Percentiles rank a stretch among this genome's conserved stretches.
phyloP scores from a whole-genome alignment of 2,329 filamentous ascomycete genomes.

The Exophiala xenobiotica region DNA sequence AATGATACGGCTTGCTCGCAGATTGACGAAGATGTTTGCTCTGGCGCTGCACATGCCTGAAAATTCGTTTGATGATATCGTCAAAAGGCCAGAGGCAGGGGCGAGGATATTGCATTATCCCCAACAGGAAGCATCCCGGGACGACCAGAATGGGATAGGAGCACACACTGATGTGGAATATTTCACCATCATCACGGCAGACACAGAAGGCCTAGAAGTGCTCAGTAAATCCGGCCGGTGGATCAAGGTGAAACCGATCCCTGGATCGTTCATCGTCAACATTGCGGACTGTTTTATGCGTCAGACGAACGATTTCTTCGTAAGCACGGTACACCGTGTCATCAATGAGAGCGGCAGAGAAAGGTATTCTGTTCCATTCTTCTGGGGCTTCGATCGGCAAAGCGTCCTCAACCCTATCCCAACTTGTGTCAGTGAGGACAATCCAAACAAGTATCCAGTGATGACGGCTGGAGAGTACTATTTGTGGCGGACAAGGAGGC shows the following conservation, averaged over 20 bases:
- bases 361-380: slow-evolving; percentile 44
- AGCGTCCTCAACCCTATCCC: slow-evolving; percentile 31
- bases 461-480: slow-evolving; percentile 37
- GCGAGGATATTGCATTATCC: slow-evolving; percentile 47
- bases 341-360: slow-evolving; percentile 40
- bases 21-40: slow-evolving; percentile 36
- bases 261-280: slow-evolving; percentile 47
- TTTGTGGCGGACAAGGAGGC: slow-evolving; percentile 17
- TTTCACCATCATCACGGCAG: slow-evolving; percentile 51
- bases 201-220: slow-evolving; percentile 45
- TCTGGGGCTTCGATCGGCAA: slow-evolving; percentile 30
- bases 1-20: slow-evolving; percentile 10
- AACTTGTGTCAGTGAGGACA: slow-evolving; percentile 32
- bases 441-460: slow-evolving; percentile 36
- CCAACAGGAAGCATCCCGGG: slow-evolving; percentile 31
- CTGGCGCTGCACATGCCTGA: slow-evolving; percentile 44
- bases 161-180: slow-evolving; percentile 53
- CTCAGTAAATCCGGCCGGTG: slow-evolving; percentile 46
- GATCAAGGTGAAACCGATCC: slow-evolving; percentile 45
- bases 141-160: slow-evolving; percentile 43
- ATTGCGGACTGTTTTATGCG: slow-evolving; percentile 47
- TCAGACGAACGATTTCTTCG: slow-evolving; percentile 45
- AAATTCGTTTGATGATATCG: slow-evolving; percentile 42
- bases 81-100: slow-evolving; percentile 36
- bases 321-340: slow-evolving; percentile 44